Percentiles rank a stretch among this genome's conserved stretches.
Evolutionary conservation across 306 rosid species (phyloP).

Genomic region (Amphicarpaea edgeworthii): DNA sequence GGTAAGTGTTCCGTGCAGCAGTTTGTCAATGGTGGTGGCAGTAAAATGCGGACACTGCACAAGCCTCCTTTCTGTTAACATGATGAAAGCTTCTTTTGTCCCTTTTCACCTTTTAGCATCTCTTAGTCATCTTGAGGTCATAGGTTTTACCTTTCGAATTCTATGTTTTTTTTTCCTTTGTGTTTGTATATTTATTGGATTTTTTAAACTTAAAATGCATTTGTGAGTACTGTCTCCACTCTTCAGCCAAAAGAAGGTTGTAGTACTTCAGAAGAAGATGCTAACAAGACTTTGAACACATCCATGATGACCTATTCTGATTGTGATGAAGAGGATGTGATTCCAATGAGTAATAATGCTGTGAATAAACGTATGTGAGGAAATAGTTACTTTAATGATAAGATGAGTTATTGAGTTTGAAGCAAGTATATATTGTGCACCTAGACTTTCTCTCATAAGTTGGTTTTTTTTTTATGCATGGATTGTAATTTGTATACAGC

Average conservation of each 20-base stretch:
- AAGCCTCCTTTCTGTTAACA: constrained; percentile 80
- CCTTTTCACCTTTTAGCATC: constrained; percentile 86
- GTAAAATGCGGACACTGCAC: constrained; percentile 95
- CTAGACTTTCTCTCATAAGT: not conserved
- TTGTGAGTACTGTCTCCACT: constrained; percentile 40
- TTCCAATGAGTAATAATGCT: constrained; percentile 57
- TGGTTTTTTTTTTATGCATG: constrained; percentile 10
- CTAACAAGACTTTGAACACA: constrained; percentile 55
- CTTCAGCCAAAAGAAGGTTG: constrained; percentile 60
- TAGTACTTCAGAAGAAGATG: constrained; percentile 51
- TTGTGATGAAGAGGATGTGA: constrained; percentile 68
- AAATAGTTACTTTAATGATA: constrained; percentile 5
- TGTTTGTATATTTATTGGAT: constrained; percentile 1
- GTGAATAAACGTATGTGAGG: constrained; percentile 84
- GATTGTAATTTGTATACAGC: constrained; percentile 65
- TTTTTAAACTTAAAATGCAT: constrained; percentile 2
- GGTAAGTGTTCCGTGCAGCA: constrained; percentile 96
- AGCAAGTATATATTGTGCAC: constrained; percentile 20
- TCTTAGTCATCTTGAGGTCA: constrained; percentile 63
- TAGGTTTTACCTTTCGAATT: constrained; percentile 25
- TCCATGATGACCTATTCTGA: constrained; percentile 64
- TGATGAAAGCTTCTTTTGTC: constrained; percentile 87
- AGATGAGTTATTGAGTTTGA: not conserved
- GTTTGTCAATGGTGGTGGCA: constrained; percentile 87
- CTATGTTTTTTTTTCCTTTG: not conserved